Percentiles rank a stretch among this genome's conserved stretches.
Conservation (phyloP, 1,284 basidiomycete species). For the Spongispora temasekensis region DNA sequence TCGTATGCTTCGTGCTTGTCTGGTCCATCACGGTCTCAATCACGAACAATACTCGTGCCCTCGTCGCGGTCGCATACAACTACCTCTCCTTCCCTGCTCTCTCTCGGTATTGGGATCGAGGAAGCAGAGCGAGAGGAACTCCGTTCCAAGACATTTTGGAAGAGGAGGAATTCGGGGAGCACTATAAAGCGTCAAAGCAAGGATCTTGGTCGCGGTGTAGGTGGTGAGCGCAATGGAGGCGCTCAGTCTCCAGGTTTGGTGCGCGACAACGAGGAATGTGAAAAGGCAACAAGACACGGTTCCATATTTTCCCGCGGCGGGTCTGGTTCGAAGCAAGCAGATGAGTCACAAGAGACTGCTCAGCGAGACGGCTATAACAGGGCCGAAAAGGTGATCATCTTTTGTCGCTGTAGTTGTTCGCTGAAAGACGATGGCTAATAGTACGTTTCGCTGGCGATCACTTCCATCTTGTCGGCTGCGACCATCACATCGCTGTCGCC, state of each 20-base stretch:
- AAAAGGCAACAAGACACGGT: not conserved
- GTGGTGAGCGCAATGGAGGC: not conserved
- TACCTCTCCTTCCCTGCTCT: constrained; percentile 20
- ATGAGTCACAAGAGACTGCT: constrained; percentile 6
- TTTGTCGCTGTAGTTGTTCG: not conserved
- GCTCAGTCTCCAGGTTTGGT: not conserved
- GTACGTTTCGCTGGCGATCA: constrained; percentile 32
- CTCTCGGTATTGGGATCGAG: constrained; percentile 27
- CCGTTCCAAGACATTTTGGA: constrained; percentile 23
- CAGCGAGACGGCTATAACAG: constrained; percentile 21
- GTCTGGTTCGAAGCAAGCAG: constrained; percentile 13
- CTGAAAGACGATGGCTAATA: constrained; percentile 1
- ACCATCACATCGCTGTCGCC: constrained; percentile 27
- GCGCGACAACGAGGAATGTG: not conserved
- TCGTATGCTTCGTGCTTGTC: constrained; percentile 27
- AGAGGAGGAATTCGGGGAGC: constrained; percentile 15
- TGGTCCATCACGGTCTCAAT: constrained; percentile 20
- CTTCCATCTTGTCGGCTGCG: constrained; percentile 25
- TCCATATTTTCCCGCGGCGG: constrained; percentile 17
- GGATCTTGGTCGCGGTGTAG: not conserved
- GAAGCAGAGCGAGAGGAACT: constrained; percentile 25
- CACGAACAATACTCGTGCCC: constrained; percentile 14
- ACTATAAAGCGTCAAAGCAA: constrained; percentile 10
- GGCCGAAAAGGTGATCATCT: constrained; percentile 21
- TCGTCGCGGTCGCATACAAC: constrained; percentile 22